Evolutionary conservation across 2,329 filamentous ascomycete species (phyloP), one percentile per base, ranked within the genome.

Genomic region (Curvularia spicifera): DNA sequence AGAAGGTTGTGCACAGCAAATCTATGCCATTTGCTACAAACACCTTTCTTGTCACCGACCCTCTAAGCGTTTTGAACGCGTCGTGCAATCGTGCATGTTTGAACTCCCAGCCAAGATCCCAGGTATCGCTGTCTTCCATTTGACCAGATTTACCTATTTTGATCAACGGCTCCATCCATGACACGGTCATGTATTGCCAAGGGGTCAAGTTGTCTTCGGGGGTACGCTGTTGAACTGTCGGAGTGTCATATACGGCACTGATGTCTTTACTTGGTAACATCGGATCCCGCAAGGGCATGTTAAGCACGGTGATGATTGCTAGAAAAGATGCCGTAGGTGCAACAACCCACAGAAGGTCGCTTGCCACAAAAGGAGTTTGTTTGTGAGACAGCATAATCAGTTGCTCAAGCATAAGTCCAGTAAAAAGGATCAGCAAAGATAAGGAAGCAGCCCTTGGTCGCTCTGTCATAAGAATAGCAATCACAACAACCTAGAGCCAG

Each of bases 121-220:
- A 97, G 1, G 97, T 89, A 71, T 97, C 91, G 37, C 89, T 84
- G 39, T 93, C 88, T 35, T 92, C 80, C 8, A 97, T 80, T 65
- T 92, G 89, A 40, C 87, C 82, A 29, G 81, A 79, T 42, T 81
- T 84, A 1, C 89, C 91, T 24, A 87, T 76, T 1, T 80, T 78
- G 12, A 96, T 91, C 6, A 96, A 78, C 0, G 92, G 89, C 0
- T 81, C 80, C 78, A 96, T 89, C 93, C 93, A 97, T 0, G 86
- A 90, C 28, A 96, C 89, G 5, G 86, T 89, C 85, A 94, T 90
- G 78, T 91, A 97, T 65, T 93, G 90, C 84, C 91, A 93, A 0
- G 93, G 80, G 0, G 84, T 90, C 24, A 96, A 74, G 62, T 90
- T 87, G 66, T 97, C 93, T 73, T 97, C 93, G 0, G 93, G 89